Evolutionary conservation across 1,284 basidiomycete species (phyloP).

Genomic region (Wallemia ichthyophaga): DNA sequence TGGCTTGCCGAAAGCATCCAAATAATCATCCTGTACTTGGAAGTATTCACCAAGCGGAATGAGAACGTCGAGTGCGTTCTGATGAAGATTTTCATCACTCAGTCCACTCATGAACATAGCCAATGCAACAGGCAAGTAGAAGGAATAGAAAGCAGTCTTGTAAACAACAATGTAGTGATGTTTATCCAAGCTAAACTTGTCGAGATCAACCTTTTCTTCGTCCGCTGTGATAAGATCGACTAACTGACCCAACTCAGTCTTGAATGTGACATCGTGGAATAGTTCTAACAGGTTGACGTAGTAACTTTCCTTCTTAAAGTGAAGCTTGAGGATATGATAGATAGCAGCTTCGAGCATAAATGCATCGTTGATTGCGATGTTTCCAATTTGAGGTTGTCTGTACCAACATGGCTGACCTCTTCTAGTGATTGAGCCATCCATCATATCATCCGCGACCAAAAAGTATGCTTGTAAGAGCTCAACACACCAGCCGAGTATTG

Average conservation of each 20-base stretch:
- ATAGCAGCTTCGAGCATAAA: constrained; percentile 92
- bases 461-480: constrained; percentile 95
- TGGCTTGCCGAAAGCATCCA: constrained; percentile 70
- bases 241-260: constrained; percentile 86
- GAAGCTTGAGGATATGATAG: constrained; percentile 59
- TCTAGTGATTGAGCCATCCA: constrained; percentile 78
- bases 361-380: constrained; percentile 83
- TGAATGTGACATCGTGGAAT: constrained; percentile 71
- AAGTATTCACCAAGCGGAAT: constrained; percentile 91
- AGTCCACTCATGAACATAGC: constrained; percentile 53
- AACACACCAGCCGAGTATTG: constrained; percentile 81
- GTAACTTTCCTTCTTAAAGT: constrained; percentile 53
- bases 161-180: constrained; percentile 83
- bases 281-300: constrained; percentile 72
- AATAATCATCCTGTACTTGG: constrained; percentile 93
- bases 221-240: constrained; percentile 87
- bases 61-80: constrained; percentile 50
- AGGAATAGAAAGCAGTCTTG: constrained; percentile 96
- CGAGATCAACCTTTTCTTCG: constrained; percentile 59
- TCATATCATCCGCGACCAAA: constrained; percentile 92
- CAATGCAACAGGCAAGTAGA: constrained; percentile 89
- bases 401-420: constrained; percentile 99
- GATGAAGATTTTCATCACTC: constrained; percentile 35
- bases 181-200: constrained; percentile 50
- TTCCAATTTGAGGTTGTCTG: constrained; percentile 34